Evolutionary conservation across 352 stramenopile species (phyloP).

Genomic region (Globisporangium perplexum): DNA sequence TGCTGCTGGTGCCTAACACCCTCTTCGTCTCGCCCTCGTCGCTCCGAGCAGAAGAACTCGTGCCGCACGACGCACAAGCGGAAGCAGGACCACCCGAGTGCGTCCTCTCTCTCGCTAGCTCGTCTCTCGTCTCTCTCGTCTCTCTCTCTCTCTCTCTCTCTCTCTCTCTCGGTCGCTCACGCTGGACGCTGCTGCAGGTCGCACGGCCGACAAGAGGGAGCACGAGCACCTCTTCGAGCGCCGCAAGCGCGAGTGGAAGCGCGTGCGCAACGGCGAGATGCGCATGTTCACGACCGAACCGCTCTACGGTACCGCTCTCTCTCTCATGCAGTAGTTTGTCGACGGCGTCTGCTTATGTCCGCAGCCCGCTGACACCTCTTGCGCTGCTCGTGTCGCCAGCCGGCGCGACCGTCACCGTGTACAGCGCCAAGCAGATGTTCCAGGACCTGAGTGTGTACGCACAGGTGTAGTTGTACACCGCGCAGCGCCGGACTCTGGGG

Average conservation of each 20-base stretch:
- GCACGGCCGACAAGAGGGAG: constrained; percentile 63
- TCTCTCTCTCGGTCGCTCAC: background rate
- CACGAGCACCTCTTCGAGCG: constrained; percentile 74
- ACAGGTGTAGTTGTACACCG: constrained; percentile 25
- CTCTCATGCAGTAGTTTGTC: constrained; percentile 3
- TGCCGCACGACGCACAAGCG: constrained; percentile 58
- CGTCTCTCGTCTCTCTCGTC: background rate
- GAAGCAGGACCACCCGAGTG: constrained; percentile 66
- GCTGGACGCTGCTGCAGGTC: constrained; percentile 20
- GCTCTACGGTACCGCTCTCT: constrained; percentile 36
- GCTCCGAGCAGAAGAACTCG: constrained; percentile 25
- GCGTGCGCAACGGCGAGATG: constrained; percentile 55
- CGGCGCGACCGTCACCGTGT: constrained; percentile 62
- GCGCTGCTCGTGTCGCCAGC: constrained; percentile 16
- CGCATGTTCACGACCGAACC: constrained; percentile 71
- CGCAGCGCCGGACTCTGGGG: background rate
- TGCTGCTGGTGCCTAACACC: background rate
- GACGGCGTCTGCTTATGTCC: no score
- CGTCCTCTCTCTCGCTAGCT: background rate
- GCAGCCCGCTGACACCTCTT: background rate
- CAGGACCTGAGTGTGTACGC: constrained; percentile 70
- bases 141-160: background rate
- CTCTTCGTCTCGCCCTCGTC: background rate
- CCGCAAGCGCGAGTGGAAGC: constrained; percentile 69
- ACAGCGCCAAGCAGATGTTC: constrained; percentile 73